Conservation (phyloP, 306 rosid genomes). For the Rosa lucieae region DNA sequence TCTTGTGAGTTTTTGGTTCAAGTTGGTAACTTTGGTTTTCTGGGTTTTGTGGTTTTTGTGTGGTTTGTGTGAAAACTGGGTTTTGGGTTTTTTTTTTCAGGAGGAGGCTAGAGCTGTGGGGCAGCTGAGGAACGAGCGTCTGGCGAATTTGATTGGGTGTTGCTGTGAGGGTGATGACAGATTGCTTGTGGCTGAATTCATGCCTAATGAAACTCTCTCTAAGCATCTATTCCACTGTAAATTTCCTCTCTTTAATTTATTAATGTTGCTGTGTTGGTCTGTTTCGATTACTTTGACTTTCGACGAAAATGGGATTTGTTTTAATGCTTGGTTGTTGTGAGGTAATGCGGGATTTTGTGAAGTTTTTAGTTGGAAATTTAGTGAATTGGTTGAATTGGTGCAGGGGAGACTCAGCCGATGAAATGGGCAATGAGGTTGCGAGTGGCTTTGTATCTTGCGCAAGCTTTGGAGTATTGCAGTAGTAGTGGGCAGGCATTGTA, state of each 20-base stretch:
- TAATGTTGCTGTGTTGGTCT: background rate
- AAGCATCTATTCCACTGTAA: conserved; percentile 95
- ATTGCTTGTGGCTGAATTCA: conserved; percentile 91
- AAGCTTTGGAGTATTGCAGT: conserved; percentile 93
- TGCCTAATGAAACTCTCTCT: conserved; percentile 96
- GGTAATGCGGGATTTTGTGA: background rate
- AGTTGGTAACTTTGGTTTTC: background rate
- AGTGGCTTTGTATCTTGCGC: conserved; percentile 93
- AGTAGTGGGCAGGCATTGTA: conserved; percentile 81
- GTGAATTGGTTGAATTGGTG: conserved; percentile 15
- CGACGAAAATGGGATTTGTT: background rate
- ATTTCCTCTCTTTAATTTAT: conserved; percentile 11
- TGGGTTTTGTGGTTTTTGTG: conserved; percentile 7
- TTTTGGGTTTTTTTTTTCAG: conserved; percentile 40
- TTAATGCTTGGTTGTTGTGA: background rate
- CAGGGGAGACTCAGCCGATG: conserved; percentile 97
- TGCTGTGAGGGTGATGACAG: conserved; percentile 94
- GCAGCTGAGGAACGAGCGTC: conserved; percentile 65
- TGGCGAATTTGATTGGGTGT: conserved; percentile 88
- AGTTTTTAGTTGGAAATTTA: background rate
- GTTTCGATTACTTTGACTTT: background rate
- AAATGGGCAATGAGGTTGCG: conserved; percentile 99
- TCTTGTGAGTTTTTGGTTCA: conserved; percentile 46
- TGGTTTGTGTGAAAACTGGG: background rate
- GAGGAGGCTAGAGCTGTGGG: conserved; percentile 94